These are phyloP conservation scores for Leucosporidium scottii DNA, from an alignment of 768 basidiomycete species.

Conservation along the genomic window DNA sequence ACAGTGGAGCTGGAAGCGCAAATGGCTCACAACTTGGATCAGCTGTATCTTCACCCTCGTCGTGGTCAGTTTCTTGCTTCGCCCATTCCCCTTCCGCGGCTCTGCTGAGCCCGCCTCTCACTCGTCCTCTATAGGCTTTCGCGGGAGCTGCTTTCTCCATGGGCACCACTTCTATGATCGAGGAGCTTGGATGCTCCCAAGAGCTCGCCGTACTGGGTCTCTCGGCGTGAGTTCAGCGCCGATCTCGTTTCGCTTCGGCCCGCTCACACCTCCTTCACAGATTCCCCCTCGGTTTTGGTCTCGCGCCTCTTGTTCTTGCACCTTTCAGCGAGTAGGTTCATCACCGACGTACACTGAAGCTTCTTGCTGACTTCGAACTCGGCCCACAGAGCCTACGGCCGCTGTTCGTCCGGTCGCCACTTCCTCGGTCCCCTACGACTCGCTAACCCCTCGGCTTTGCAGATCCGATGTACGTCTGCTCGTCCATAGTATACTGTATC, in stretches of 20 bases:
- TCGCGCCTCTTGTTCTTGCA: constrained; percentile 40
- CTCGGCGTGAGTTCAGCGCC: constrained; percentile 27
- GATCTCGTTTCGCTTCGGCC: not conserved
- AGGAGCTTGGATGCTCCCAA: constrained; percentile 34
- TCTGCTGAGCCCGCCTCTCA: not conserved
- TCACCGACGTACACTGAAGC: not conserved
- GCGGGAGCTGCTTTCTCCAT: constrained; percentile 17
- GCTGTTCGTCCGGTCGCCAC: not conserved
- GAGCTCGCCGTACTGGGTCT: constrained; percentile 36
- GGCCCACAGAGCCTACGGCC: not conserved
- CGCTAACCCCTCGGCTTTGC: not conserved
- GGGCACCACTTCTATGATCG: constrained; percentile 29
- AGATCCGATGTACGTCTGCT: constrained; percentile 37
- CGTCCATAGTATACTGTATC: constrained; percentile 32
- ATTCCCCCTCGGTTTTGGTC: constrained; percentile 33
- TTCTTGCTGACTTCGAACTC: not conserved
- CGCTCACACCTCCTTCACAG: constrained; percentile 18
- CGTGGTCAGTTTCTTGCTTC: not conserved
- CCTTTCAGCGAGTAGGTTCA: constrained; percentile 34
- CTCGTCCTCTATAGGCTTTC: not conserved
- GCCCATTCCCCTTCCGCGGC: too few species aligned
- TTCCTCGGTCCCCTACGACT: not conserved
- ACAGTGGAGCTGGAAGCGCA: constrained; percentile 20
- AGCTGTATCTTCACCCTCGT: constrained; percentile 12
- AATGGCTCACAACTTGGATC: constrained; percentile 22